Base-by-base conservation (phyloP, 352 stramenopile genomes). In the Aphanomyces euteiches region DNA sequence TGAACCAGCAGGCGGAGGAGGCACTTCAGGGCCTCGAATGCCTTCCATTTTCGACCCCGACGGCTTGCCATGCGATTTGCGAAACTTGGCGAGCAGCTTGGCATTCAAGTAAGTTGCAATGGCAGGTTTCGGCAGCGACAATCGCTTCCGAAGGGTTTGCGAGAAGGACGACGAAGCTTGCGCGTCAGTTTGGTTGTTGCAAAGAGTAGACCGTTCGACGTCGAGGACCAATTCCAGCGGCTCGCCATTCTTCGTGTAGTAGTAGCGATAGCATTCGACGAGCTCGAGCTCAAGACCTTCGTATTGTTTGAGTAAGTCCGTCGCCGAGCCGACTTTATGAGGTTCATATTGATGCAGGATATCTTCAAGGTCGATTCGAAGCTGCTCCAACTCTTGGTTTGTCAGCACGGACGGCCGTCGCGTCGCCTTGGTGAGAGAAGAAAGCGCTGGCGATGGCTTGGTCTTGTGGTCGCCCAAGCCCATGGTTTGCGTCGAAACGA, bases 241-340 rank as follows among this genome's bases (percentile, higher is more conserved):
- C 15, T 37, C 15, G 1, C 38, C 41, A 19, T 67, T 45, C 43
- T 67, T 67, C 4, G 19, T 56, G 59, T 67, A 67, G 19, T 56
- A 67, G 40, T 41, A 41, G 6, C 59, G 59, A 36, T 67, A 67
- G 41, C 59, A 67, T 7, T 67, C 59, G 39, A 67, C 59, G 17
- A 67, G 59, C 21, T 67, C 59, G 13, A 50, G 10, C 41, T 67
- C 59, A 28, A 67, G 43, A 34, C 59, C 59, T 39, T 67, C 59
- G 6, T 67, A 67, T 13, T 67, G 59, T n/a, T 56, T 67, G 41
- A 67, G 59, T 19, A 67, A 39, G 7, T 39, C 41, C 0, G 59
- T 34, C 40, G 59, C 59, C 41, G 59, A 53, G 19, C 43, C 59
- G 17, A 50, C 43, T 10, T 67, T 48, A 10, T n/a, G 19, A 7